phyloP scores from a whole-genome alignment of 805 yeast genomes.

The Clavispora santaluciae region DNA sequence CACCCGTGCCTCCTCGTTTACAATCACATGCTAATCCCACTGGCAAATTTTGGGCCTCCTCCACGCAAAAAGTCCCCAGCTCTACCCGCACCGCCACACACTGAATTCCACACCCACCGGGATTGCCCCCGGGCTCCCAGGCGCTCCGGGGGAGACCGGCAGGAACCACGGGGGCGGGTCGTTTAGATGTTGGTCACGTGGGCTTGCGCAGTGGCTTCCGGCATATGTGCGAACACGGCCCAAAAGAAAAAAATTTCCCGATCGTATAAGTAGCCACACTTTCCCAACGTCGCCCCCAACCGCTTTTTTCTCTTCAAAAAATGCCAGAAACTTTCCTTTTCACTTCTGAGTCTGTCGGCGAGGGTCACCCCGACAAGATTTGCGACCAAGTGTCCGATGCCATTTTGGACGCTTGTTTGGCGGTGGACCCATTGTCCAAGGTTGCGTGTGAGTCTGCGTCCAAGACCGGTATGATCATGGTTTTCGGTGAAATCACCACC shows the following conservation, averaged over 20 bases:
- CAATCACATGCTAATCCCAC: background rate
- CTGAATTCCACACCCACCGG: too few relatives aligned
- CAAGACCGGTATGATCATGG: constrained; percentile 99
- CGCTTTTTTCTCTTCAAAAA: constrained; percentile 1
- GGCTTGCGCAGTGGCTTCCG: background rate
- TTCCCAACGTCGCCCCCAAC: background rate
- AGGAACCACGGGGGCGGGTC: too few relatives aligned
- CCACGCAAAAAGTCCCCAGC: too few relatives aligned
- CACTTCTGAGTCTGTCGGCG: constrained; percentile 90
- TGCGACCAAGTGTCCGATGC: constrained; percentile 99
- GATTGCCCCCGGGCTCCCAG: too few relatives aligned
- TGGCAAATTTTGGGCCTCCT: background rate
- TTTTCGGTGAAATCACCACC: constrained; percentile 99
- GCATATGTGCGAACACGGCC: background rate
- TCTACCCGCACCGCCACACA: too few relatives aligned
- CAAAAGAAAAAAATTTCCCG: background rate
- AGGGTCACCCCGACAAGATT: constrained; percentile 92
- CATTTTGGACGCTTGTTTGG: constrained; percentile 93
- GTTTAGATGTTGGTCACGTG: background rate
- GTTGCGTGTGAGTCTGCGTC: constrained; percentile 99
- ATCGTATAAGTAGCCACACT: constrained; percentile 3
- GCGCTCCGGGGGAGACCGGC: too few relatives aligned
- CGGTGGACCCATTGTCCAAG: constrained; percentile 94
- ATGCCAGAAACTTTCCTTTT: constrained; percentile 48
- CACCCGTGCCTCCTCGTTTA: background rate